Conservation (phyloP, 257 asterid genomes). For the Euphrasia confusa region DNA sequence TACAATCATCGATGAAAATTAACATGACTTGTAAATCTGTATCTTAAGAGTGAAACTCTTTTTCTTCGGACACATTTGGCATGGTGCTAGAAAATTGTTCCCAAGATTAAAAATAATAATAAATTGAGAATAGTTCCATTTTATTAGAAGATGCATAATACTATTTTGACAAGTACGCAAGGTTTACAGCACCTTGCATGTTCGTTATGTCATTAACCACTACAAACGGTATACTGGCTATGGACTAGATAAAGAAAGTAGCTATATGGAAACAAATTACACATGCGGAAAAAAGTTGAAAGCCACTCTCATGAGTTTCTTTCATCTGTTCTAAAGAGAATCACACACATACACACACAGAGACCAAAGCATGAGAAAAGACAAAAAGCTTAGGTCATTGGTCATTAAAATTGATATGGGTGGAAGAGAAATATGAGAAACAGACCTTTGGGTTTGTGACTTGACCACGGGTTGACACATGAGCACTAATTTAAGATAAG, state of each 20-base stretch:
- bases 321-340: background rate
- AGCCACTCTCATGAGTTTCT: background rate
- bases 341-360: background rate
- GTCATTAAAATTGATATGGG: background rate
- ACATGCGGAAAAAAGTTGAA: background rate
- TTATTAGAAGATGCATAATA: background rate
- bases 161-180: constrained; percentile 3
- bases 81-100: no score
- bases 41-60: background rate
- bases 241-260: background rate
- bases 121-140: background rate
- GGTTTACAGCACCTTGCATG: background rate
- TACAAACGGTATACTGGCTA: no score
- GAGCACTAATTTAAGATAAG: background rate
- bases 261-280: background rate
- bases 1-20: background rate
- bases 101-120: background rate
- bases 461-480: background rate
- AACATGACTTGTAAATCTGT: background rate
- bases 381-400: background rate
- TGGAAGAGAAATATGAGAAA: background rate
- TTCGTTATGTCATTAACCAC: background rate
- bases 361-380: background rate
- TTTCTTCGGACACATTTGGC: no score
- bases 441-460: background rate